Evolutionary conservation across 306 rosid genomes (phyloP).

Genomic region (Mucuna pruriens): DNA sequence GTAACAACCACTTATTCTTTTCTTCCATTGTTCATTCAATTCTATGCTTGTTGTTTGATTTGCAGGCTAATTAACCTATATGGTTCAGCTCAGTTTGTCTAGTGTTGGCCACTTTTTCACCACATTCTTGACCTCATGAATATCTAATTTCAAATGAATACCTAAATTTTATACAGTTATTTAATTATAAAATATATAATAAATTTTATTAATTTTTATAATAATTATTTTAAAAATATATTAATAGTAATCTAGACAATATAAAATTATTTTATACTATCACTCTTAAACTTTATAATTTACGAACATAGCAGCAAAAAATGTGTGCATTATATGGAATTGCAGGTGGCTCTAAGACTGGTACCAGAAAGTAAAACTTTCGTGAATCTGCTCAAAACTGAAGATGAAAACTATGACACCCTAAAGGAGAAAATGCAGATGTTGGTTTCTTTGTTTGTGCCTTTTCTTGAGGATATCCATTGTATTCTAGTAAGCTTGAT

Average conservation of each 20-base stretch:
- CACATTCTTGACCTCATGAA: not conserved
- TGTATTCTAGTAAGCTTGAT: slow-evolving; percentile 59
- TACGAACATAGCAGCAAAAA: too few relatives aligned
- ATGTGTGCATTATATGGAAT: not conserved
- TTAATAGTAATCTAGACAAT: too few relatives aligned
- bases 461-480: slow-evolving; percentile 75
- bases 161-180: too few relatives aligned
- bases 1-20: slow-evolving; percentile 45
- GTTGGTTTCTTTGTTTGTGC: slow-evolving; percentile 59
- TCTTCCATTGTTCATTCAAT: not conserved
- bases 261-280: too few relatives aligned
- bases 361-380: slow-evolving; percentile 75
- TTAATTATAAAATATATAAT: too few relatives aligned
- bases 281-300: too few relatives aligned
- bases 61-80: not conserved
- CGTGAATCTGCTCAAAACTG: slow-evolving; percentile 56
- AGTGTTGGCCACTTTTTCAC: not conserved
- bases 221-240: too few relatives aligned
- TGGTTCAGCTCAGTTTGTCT: not conserved
- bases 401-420: slow-evolving; percentile 60
- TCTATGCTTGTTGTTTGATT: not conserved
- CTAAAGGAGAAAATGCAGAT: slow-evolving; percentile 63
- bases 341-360: slow-evolving; percentile 81
- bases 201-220: too few relatives aligned
- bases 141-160: not conserved